These are phyloP conservation scores for Clavispora fructus DNA, from an alignment of 805 yeast species.

Conservation along the genomic window DNA sequence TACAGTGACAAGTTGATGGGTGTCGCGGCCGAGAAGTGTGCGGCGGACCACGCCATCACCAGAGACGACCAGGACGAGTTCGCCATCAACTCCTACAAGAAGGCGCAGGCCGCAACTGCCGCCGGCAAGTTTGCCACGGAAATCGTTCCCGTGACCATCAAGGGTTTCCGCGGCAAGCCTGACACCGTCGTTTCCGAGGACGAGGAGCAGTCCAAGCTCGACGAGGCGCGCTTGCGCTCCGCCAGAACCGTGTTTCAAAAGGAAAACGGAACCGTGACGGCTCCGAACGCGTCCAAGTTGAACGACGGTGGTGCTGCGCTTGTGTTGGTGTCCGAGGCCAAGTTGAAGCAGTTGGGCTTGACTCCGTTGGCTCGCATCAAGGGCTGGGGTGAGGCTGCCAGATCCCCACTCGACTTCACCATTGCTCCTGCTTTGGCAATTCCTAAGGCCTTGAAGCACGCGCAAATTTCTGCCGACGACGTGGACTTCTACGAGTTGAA, in stretches of 20 bases:
- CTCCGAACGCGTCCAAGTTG: constrained; percentile 92
- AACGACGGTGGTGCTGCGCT: constrained; percentile 99
- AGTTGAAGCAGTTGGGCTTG: constrained; percentile 78
- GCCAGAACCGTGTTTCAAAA: constrained; percentile 94
- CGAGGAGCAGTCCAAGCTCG: constrained; percentile 77
- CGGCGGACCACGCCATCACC: constrained; percentile 67
- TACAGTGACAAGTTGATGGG: constrained; percentile 91
- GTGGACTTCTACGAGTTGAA: constrained; percentile 92
- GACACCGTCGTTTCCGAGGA: constrained; percentile 66
- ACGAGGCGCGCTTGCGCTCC: constrained; percentile 67
- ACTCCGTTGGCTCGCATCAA: constrained; percentile 84
- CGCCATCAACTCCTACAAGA: constrained; percentile 79
- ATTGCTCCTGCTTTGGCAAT: constrained; percentile 93
- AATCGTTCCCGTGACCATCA: constrained; percentile 81
- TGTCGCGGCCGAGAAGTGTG: constrained; percentile 95
- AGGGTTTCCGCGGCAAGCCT: constrained; percentile 87
- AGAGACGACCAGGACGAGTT: constrained; percentile 88
- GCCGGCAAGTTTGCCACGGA: constrained; percentile 79
- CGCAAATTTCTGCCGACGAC: constrained; percentile 56
- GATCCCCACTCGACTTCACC: constrained; percentile 90
- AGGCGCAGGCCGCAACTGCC: constrained; percentile 76
- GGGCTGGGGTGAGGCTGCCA: constrained; percentile 99
- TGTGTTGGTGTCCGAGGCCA: constrained; percentile 75
- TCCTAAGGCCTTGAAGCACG: constrained; percentile 92
- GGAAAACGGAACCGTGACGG: constrained; percentile 94